Evolutionary conservation across 1,284 basidiomycete genomes (phyloP), one percentile per base, ranked within the genome.

Genomic region (Peniophora sp.): DNA sequence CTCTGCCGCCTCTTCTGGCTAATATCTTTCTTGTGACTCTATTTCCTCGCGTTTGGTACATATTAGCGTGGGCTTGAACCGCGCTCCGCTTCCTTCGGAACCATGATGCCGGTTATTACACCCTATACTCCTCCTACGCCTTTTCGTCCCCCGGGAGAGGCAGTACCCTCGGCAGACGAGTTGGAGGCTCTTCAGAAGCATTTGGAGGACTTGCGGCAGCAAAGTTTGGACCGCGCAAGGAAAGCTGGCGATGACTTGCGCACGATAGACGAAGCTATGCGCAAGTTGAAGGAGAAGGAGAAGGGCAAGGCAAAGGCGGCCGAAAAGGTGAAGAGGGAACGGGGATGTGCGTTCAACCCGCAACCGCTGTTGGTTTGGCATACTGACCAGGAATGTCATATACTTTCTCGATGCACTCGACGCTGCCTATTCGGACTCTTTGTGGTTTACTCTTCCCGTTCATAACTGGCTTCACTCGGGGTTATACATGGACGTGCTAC

Each of bases 291-390:
- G 69, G 85, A 85, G 69, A 82, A 77, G 65, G 83, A 83, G 66
- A 86, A 87, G 67, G 82, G 82, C 2, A 89, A 90, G 65, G 78
- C 77, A 44, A 85, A 77, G 66, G 78, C 77, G 25, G 61, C 77
- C 47, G 82, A 84, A 55, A 85, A 78, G 66, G 69, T 81, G 49
- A 85, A 84, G 67, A 78, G 76, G 56, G 86, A 84, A 62, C 79
- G 72, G 63, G 87, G 78, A 60, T 82, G 81, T 88, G 71, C 68
- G 85, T 85, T 54, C 49, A 41, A 17, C 6, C 39, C 53, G 50
- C 54, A 45, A 53, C 27, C 20, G 49, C 53, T 58, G 56, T 56
- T 51, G 48, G 57, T 53, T 38, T 32, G 27, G 27, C 12, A 32
- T 32, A 12, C 27, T 32, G 27, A 32, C 27, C 27, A 32, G 27